Base-by-base conservation (phyloP, 495 filamentous ascomycete genomes). In the Aspergillus campestris region DNA sequence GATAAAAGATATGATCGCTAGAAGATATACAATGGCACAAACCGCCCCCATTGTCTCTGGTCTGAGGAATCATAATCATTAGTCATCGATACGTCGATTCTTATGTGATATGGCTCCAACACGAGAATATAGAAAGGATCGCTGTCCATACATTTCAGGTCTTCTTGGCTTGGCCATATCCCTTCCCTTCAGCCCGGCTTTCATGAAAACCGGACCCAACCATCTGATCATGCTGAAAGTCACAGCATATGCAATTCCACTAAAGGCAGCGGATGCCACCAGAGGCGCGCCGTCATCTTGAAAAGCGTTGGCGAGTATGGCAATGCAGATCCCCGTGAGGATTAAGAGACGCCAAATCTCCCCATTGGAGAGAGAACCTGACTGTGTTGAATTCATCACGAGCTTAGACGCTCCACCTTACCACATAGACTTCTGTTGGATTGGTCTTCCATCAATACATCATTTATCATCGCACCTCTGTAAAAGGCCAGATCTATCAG, bases 21-120 rank as follows among this genome's bases (percentile, higher is more conserved):
- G 69, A 28, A 99, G 71, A 67, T 96, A 97, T 1, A 97, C 86
- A 30, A 92, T 79, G 2, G 94, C 92, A 61, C 87, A 94, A 36
- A 97, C 80, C 13, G 83, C 88, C n/a, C 92, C 92, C 94, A 99
- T 97, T 28, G 87, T 89, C 66, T 99, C 92, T 10, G 92, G 92
- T 52, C 84, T 87, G 18, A 53, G 28, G 31, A 35, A 12, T 8
- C 35, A 41, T 38, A 38, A 14, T 8, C 15, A 45, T 65, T 41
- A 65, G 58, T 48, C 18, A 24, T 24, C 18, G 18, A 24, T 24
- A 24, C 18, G 18, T 24, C 18, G 18, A 24, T 24, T 24, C 18
- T 24, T 24, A 24, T 24, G 18, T 24, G 18, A 24, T 24, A 24
- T 24, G 18, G 18, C 18, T 4, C 18, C 18, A 24, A 24, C 18